Percentiles rank a stretch among this genome's conserved stretches.
Conservation (phyloP, 2,329 filamentous ascomycete genomes). For the Gnomoniopsis smithogilvyi region DNA sequence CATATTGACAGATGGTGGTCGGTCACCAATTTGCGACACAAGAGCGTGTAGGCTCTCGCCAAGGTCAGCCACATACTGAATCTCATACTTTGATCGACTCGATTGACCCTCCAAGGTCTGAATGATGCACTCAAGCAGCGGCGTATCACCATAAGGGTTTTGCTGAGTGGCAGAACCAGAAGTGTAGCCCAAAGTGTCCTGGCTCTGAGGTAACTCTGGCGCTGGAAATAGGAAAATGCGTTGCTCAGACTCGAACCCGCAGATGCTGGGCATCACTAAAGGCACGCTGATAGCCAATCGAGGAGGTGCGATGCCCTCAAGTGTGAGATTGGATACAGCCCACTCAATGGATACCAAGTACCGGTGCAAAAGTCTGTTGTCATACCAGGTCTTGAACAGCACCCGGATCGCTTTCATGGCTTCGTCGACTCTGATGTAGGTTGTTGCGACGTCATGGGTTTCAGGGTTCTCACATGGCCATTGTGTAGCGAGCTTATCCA, state of each 20-base stretch:
- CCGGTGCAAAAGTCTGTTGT: conserved; percentile 23
- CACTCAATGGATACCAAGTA: conserved; percentile 17
- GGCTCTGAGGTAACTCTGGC: not conserved
- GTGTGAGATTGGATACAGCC: not conserved
- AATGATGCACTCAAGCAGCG: not conserved
- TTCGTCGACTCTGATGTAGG: conserved; percentile 9
- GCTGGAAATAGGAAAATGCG: not conserved
- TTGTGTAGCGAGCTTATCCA: not conserved
- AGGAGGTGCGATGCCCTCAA: not conserved
- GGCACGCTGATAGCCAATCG: not conserved
- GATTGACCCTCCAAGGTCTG: not conserved
- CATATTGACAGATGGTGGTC: not conserved
- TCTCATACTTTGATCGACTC: not conserved
- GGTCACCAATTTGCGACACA: not conserved
- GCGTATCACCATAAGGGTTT: not conserved
- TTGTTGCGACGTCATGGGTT: conserved; percentile 4
- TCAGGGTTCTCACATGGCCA: conserved; percentile 8
- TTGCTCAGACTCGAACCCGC: not conserved
- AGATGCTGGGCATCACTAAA: not conserved
- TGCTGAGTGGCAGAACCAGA: not conserved
- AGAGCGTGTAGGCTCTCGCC: not conserved
- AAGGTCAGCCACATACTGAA: not conserved
- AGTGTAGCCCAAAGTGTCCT: no score
- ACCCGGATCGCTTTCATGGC: not conserved
- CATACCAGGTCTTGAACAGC: conserved; percentile 23